Base-by-base conservation (phyloP, 148 eudicot species). In the Chenopodium formosanum region DNA sequence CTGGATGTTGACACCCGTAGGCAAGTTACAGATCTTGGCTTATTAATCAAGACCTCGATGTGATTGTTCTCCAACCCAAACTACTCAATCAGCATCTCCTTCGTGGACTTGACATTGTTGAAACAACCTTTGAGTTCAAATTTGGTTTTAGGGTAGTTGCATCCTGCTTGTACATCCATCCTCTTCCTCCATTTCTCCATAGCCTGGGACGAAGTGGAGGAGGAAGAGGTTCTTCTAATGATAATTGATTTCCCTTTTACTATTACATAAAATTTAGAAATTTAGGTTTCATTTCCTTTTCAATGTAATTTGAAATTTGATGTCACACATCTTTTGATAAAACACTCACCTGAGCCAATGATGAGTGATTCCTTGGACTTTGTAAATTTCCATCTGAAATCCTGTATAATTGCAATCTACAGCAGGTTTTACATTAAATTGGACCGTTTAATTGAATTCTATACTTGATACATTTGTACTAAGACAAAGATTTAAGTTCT, bases 121-220 rank as follows among this genome's bases (percentile, higher is more conserved):
- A 86, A 76, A 74, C 92, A 88, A 27, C 92, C 92, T 60, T 80
- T 85, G 32, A 88, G 82, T 78, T 88, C 88, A 44, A 83, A 66
- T 44, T 78, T 52, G 1, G 84, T 73, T 69, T 80, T 53, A 73
- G 25, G 80, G 29, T 90, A 88, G 60, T 78, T 78, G 74, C 74
- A 48, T 9, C 81, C 74, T 25, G 23, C 62, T 29, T 32, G 19
- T 29, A 78, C 73, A 25, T 60, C 80, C 60, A 65, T 44, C 23
- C 47, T 37, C 40, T 46, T 66, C 53, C 12, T 75, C 23, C 65
- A 23, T 19, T 17, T 75, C 32, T 75, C 78, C 78, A 56, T 31
- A 4, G 53, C 22, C 29, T 75, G 34, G 17, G 17, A 62, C n/a
- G 7, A 74, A 23, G 22, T 25, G 34, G 29, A 72, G 52, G 4